These are phyloP conservation scores for Onygenales sp. DNA, from an alignment of 2,329 filamentous ascomycete genomes.

Conservation along the genomic window DNA sequence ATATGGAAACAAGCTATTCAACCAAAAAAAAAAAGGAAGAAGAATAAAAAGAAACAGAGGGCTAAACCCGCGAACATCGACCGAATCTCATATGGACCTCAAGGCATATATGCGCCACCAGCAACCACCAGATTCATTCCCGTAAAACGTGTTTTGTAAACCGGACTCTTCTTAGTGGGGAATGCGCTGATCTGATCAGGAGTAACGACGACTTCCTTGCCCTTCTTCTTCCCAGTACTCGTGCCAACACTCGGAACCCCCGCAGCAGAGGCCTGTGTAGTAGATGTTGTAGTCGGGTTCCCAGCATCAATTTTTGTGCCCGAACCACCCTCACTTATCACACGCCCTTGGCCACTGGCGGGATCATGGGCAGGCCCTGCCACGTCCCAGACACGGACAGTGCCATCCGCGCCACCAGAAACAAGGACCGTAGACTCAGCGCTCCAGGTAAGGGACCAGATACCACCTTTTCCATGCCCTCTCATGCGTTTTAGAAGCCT, in stretches of 20 bases:
- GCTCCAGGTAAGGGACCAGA: conserved; percentile 88
- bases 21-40: neutral
- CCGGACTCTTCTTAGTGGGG: conserved; percentile 89
- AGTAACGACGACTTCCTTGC: conserved; percentile 81
- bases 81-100: conserved; percentile 6
- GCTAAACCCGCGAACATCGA: neutral
- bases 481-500: conserved; percentile 83
- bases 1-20: no score
- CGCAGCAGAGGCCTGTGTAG: conserved; percentile 36
- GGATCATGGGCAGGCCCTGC: conserved; percentile 55
- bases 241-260: conserved; percentile 30
- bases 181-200: conserved; percentile 93
- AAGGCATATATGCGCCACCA: conserved; percentile 59
- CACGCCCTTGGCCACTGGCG: conserved; percentile 48
- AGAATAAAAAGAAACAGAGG: neutral
- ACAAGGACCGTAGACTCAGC: conserved; percentile 85
- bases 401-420: conserved; percentile 84
- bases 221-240: conserved; percentile 52
- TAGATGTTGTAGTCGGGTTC: conserved; percentile 36
- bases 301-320: conserved; percentile 43
- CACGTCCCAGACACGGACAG: conserved; percentile 90
- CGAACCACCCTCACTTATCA: conserved; percentile 40
- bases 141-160: conserved; percentile 88
- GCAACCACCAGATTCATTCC: conserved; percentile 90
- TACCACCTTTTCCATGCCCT: conserved; percentile 85